These are phyloP conservation scores for Hemerocallis citrina DNA, from an alignment of 106 monocot species.

Conservation along the genomic window DNA sequence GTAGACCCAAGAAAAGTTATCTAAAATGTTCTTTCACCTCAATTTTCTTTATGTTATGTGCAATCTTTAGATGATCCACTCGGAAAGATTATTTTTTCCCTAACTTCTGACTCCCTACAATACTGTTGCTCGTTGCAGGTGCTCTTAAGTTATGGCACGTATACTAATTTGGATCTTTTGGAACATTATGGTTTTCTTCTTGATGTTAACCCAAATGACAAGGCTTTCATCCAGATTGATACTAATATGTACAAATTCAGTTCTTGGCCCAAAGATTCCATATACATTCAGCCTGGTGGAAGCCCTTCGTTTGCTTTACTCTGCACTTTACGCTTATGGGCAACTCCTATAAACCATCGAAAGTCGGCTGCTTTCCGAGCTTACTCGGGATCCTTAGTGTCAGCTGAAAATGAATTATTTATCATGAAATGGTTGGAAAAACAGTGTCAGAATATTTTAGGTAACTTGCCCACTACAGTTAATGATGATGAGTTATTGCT, in stretches of 20 bases:
- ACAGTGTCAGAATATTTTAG: slow-evolving; percentile 31
- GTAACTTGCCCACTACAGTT: slow-evolving; percentile 27
- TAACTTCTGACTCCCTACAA: background rate
- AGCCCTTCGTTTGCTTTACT: slow-evolving; percentile 74
- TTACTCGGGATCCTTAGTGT: slow-evolving; percentile 52
- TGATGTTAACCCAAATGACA: slow-evolving; percentile 67
- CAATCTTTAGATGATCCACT: background rate
- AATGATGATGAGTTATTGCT: slow-evolving; percentile 37
- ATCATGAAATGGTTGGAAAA: slow-evolving; percentile 60
- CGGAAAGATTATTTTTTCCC: background rate
- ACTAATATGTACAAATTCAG: slow-evolving; percentile 16
- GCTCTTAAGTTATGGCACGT: slow-evolving; percentile 85
- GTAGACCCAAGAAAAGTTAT: no score
- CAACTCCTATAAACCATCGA: slow-evolving; percentile 45
- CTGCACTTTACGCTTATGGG: slow-evolving; percentile 59
- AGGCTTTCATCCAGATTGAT: slow-evolving; percentile 50
- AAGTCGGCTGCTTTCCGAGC: slow-evolving; percentile 31
- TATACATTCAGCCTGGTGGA: slow-evolving; percentile 81
- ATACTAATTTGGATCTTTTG: slow-evolving; percentile 88
- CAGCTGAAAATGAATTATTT: slow-evolving; percentile 57
- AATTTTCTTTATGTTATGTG: background rate
- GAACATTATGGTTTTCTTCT: slow-evolving; percentile 96
- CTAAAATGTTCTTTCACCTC: no score
- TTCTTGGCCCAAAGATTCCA: slow-evolving; percentile 61
- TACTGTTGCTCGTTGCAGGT: slow-evolving; percentile 37